A percentile compares a stretch with the other conserved stretches of the same genome.
Evolutionary conservation across 2,329 filamentous ascomycete genomes (phyloP).

Genomic region (Pseudogymnoascus sp.): DNA sequence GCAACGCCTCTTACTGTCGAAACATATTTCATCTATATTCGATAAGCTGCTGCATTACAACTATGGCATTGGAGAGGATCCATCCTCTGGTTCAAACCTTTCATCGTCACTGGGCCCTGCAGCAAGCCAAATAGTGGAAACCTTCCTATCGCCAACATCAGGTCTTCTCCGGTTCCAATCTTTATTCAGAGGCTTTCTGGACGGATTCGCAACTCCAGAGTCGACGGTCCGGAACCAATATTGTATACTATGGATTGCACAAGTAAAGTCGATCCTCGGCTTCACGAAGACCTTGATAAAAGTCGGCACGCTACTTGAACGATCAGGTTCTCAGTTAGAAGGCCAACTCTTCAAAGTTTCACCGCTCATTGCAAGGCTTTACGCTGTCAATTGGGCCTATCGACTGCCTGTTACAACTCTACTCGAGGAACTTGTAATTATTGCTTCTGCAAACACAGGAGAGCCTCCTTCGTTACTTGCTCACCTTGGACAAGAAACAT

Average conservation of each 20-base stretch:
- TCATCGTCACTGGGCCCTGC: slow-evolving; percentile 53
- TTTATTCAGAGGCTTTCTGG: slow-evolving; percentile 62
- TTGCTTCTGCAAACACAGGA: slow-evolving; percentile 55
- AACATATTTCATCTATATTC: slow-evolving; percentile 61
- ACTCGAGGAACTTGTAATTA: slow-evolving; percentile 65
- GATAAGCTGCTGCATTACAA: slow-evolving; percentile 64
- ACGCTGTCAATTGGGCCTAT: slow-evolving; percentile 61
- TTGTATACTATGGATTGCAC: slow-evolving; percentile 48
- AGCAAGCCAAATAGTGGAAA: slow-evolving; percentile 67
- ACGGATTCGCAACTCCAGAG: slow-evolving; percentile 50
- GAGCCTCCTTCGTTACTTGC: slow-evolving; percentile 93
- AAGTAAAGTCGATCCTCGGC: slow-evolving; percentile 56
- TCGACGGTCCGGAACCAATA: slow-evolving; percentile 56
- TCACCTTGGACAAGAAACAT: slow-evolving; percentile 73
- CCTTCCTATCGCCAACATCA: slow-evolving; percentile 64
- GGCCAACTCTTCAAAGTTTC: slow-evolving; percentile 74
- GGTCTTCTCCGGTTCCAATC: slow-evolving; percentile 71
- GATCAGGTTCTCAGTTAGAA: slow-evolving; percentile 60
- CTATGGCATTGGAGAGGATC: slow-evolving; percentile 64
- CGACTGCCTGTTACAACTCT: slow-evolving; percentile 59
- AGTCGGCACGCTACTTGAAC: slow-evolving; percentile 57
- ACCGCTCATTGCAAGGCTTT: slow-evolving; percentile 69
- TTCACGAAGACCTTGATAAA: slow-evolving; percentile 66
- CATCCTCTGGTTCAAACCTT: slow-evolving; percentile 37
- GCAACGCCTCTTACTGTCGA: slow-evolving; percentile 63